Percentiles rank a stretch among this genome's conserved stretches.
phyloP scores from a whole-genome alignment of 2,329 filamentous ascomycete genomes.

The Boeremia exigua region DNA sequence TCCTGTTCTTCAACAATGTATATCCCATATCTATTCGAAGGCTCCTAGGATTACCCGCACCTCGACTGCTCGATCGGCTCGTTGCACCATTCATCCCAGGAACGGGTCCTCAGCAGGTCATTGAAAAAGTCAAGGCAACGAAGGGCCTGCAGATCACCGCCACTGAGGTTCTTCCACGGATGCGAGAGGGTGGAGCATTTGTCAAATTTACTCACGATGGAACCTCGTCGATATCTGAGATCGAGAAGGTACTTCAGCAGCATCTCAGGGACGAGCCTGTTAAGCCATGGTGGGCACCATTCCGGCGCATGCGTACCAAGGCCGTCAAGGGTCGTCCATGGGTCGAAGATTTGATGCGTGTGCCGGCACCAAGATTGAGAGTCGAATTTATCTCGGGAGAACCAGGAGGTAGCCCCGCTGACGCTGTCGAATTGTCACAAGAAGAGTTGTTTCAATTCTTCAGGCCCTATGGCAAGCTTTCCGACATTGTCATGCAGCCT shows the following conservation, averaged over 20 bases:
- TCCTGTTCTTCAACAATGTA: slow-evolving; percentile 91
- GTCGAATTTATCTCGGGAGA: slow-evolving; percentile 83
- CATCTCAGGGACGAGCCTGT: slow-evolving; percentile 73
- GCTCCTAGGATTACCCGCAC: slow-evolving; percentile 61
- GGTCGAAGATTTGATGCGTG: slow-evolving; percentile 89
- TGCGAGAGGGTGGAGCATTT: slow-evolving; percentile 93
- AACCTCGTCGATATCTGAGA: slow-evolving; percentile 56
- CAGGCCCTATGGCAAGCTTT: slow-evolving; percentile 86
- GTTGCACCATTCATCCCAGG: slow-evolving; percentile 59
- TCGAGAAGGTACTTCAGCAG: slow-evolving; percentile 67
- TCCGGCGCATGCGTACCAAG: slow-evolving; percentile 73
- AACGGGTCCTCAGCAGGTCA: slow-evolving; percentile 62
- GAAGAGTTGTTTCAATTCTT: slow-evolving; percentile 88
- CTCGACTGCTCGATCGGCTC: slow-evolving; percentile 58
- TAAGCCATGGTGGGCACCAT: slow-evolving; percentile 89
- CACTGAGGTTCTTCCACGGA: slow-evolving; percentile 79
- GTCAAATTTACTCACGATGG: slow-evolving; percentile 76
- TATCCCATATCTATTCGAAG: slow-evolving; percentile 80
- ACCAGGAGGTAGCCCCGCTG: slow-evolving; percentile 71
- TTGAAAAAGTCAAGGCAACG: slow-evolving; percentile 65
- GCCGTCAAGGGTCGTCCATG: slow-evolving; percentile 86
- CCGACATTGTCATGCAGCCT: slow-evolving; percentile 81
- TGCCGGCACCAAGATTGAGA: slow-evolving; percentile 76
- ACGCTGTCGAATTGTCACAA: slow-evolving; percentile 79
- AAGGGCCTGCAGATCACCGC: slow-evolving; percentile 69